Conservation (phyloP, 257 asterid genomes). For the Asclepias syriaca region DNA sequence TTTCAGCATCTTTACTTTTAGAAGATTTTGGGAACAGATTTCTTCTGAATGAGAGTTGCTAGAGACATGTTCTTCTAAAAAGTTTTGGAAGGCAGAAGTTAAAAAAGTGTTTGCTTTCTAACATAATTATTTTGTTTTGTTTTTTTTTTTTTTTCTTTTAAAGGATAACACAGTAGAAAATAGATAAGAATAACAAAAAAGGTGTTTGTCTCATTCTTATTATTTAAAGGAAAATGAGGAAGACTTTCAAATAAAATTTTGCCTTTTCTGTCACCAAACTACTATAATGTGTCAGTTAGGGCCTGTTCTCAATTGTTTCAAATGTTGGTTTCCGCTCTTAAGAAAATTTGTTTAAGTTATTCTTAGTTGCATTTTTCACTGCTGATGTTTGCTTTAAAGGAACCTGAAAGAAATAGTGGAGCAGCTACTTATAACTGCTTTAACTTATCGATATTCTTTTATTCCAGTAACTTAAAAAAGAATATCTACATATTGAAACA, state of each 20-base stretch:
- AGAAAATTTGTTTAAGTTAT: background rate
- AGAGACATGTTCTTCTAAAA: background rate
- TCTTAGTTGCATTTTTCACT: background rate
- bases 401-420: background rate
- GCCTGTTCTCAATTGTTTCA: background rate
- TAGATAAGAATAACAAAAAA: background rate
- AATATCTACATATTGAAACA: background rate
- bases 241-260: background rate
- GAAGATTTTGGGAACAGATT: background rate
- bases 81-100: background rate
- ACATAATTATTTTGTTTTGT: background rate
- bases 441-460: background rate
- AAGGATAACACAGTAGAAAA: background rate
- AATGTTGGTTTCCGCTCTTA: background rate
- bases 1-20: background rate
- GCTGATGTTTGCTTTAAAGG: background rate
- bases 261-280: background rate
- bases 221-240: background rate
- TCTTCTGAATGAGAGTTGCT: background rate
- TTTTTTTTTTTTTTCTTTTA: background rate
- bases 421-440: background rate
- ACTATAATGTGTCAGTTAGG: background rate
- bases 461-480: background rate
- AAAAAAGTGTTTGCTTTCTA: background rate
- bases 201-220: background rate